phyloP scores from a whole-genome alignment of 2,329 filamentous ascomycete genomes.

The Sporothrix globosa region DNA sequence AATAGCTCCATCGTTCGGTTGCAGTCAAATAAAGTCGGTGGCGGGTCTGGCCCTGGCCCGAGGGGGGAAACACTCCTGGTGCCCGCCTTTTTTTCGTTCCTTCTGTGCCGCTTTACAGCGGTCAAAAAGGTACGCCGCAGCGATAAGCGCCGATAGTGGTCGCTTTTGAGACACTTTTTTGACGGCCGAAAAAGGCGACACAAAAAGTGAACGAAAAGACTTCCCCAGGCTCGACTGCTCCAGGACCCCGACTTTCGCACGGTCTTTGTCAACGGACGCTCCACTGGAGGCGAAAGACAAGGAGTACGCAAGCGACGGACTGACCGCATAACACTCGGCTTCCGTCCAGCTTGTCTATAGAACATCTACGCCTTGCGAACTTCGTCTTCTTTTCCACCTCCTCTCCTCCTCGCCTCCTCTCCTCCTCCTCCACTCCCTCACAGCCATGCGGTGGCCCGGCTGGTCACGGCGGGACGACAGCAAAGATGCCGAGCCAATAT shows the following conservation, averaged over 20 bases:
- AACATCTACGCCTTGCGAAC: not conserved
- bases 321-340: not conserved
- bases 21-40: slow-evolving; percentile 26
- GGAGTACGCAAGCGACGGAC: not conserved
- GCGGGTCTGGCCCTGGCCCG: slow-evolving; percentile 22
- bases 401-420: not conserved
- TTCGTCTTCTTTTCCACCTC: not conserved
- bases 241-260: not conserved
- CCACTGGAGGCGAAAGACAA: slow-evolving; percentile 1
- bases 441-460: slow-evolving; percentile 36
- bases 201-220: not conserved
- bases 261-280: not conserved
- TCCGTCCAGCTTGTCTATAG: not conserved
- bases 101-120: not conserved
- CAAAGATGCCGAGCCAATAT: slow-evolving; percentile 28
- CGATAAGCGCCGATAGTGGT: slow-evolving; percentile 27
- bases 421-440: not conserved
- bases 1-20: not conserved
- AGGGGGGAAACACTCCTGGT: slow-evolving; percentile 2
- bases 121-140: not conserved
- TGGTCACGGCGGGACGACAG: slow-evolving; percentile 33
- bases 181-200: slow-evolving; percentile 13
- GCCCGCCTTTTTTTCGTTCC: slow-evolving; percentile 8
- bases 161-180: not conserved
- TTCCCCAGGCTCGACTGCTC: not conserved